A percentile compares a stretch with the other conserved stretches of the same genome.
Evolutionary conservation across 768 basidiomycete genomes (phyloP).

Genomic region (Podaxis pistillaris): DNA sequence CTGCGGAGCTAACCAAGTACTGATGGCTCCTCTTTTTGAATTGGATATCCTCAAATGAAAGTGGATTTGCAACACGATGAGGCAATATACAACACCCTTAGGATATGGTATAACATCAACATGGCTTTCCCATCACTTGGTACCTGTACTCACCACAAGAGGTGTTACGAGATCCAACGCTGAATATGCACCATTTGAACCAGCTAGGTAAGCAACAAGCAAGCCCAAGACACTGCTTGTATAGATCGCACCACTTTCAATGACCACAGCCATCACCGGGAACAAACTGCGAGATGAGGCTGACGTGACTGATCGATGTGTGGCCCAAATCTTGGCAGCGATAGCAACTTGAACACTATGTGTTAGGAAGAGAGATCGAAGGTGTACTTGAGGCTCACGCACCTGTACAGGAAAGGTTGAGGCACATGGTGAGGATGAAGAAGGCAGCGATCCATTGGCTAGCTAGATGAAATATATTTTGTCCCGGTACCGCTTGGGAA

Average conservation of each 20-base stretch:
- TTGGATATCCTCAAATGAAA: neutral
- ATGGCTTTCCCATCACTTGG: neutral
- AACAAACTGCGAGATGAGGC: neutral
- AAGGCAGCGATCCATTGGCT: neutral
- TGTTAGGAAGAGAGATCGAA: neutral
- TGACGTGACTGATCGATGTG: neutral
- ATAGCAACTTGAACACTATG: neutral
- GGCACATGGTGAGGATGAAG: constrained; percentile 5
- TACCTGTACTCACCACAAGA: neutral
- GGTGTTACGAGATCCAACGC: constrained; percentile 4
- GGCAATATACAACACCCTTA: constrained; percentile 6
- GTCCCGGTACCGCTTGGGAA: neutral
- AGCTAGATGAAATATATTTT: neutral
- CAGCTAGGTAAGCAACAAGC: neutral
- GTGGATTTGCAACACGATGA: constrained; percentile 9
- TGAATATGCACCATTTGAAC: constrained; percentile 5
- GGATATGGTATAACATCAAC: neutral
- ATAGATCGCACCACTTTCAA: constrained; percentile 8
- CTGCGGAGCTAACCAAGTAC: neutral
- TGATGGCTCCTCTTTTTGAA: neutral
- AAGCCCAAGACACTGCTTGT: neutral
- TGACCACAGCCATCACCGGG: constrained; percentile 1
- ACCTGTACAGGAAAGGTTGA: constrained; percentile 8
- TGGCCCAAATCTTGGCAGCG: neutral
- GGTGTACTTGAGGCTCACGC: neutral